Base-by-base conservation (phyloP, 768 basidiomycete species). In the Sarcodon aspratus region DNA sequence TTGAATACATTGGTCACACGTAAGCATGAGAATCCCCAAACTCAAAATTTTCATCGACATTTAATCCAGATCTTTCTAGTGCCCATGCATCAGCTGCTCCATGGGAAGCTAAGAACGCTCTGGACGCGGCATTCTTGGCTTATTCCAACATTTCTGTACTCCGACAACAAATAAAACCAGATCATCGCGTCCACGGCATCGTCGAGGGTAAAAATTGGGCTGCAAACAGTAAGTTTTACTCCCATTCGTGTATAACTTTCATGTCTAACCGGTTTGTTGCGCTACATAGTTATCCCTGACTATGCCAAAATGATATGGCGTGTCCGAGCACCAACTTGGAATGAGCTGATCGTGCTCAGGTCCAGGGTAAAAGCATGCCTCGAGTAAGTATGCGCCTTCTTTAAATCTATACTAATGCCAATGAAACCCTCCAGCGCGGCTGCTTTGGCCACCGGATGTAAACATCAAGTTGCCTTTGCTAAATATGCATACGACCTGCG, bases 101-200 rank as follows among this genome's bases (percentile, higher is more conserved):
- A 3, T 92, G 90, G 85, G 86, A 93, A 63, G 90, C 84, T 18
- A 75, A 74, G 37, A 93, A 93, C 58, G 88, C 90, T 10, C 74
- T 90, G 40, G 92, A 94, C 58, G 92, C 92, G 0, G 90, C 90
- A 1, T 85, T 92, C 60, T 66, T 89, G 8, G 85, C 89, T 0
- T 93, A 94, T 61, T 79, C 81, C 7, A 73, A 76, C 44, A 73
- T 95, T 37, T 82, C 89, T 3, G 79, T 80, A 18, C 72, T 95
- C 44, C 76, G 92, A 10, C 92, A 95, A 62, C 92, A 95, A 66
- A 79, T 91, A 51, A 80, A 81, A 61, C 91, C 92, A 0, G 77
- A 82, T 43, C 75, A 82, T 54, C 81, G 91, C 18, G 70, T 92
- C 7, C 84, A 91, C 57, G 88, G 91, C 3, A 70, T 87, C 45